Evolutionary conservation across 1,284 basidiomycete genomes (phyloP), one percentile per base, ranked within the genome.

Genomic region (Testicularia cyperi): DNA sequence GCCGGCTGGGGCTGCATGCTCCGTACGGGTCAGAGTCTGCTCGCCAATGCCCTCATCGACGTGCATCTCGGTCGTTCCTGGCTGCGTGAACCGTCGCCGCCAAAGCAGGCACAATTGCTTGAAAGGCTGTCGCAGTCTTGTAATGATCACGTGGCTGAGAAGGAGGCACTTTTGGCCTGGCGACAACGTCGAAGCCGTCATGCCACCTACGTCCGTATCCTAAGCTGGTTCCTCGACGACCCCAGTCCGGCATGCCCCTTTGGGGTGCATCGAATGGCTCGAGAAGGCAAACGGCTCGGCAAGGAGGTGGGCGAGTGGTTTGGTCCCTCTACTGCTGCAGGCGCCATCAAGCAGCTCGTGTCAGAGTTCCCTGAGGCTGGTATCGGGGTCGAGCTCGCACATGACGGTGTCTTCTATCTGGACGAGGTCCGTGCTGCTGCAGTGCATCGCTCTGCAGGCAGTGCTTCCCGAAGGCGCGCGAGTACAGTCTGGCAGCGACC

Each of bases 1-100:
- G 82, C 90, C 0, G 94, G 94, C 0, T 98, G 94, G 94, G 94
- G 94, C 0, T 98, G 94, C 77, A 97, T 98, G 94, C 78, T 97
- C 21, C 80, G 94, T 19, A 97, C 94, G 0, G 92, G 92, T 0
- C 94, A 97, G 79, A 89, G 88, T 66, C 75, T 98, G 54, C 80
- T 98, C 14, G 94, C 91, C 5, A 96, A 92, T 67, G 85, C 92
- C 0, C 80, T 97, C 18, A 77, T 92, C 13, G 84, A 87, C 73
- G 78, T 88, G 5, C 89, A 94, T 78, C 80, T 95, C 1, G 90
- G 90, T 3, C 45, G 70, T 15, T 40, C 52, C 2, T 73, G 72
- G 72, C 46, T 56, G 33, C 38, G 65, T 27, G 45, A 43, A 13
- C 21, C 47, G 5, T 35, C 55, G 12, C 56, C 60, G 1, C 15